Percentiles rank a stretch among this genome's conserved stretches.
phyloP scores from a whole-genome alignment of 148 eudicot genomes.

The Drosera capensis region DNA sequence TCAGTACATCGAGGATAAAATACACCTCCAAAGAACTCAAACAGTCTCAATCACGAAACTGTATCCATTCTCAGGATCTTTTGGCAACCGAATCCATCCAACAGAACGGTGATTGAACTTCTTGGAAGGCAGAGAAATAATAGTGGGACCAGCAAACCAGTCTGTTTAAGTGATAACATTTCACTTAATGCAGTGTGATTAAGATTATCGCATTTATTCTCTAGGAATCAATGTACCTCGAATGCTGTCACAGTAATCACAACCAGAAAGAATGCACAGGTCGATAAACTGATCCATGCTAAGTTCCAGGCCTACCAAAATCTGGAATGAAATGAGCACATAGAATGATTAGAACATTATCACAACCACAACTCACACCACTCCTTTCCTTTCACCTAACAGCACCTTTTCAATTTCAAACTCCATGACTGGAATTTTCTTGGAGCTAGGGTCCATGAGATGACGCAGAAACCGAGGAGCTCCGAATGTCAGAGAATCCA shows the following conservation, averaged over 20 bases:
- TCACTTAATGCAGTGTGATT: too few species aligned
- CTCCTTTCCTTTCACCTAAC: neutral
- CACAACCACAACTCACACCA: neutral
- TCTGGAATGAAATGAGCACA: constrained; percentile 25
- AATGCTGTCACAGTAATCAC: constrained; percentile 94
- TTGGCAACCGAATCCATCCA: too few species aligned
- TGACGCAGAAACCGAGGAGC: constrained; percentile 92
- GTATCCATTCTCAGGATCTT: too few species aligned
- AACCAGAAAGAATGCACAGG: constrained; percentile 93
- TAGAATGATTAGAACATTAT: neutral
- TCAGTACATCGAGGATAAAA: too few species aligned
- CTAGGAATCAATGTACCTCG: too few species aligned
- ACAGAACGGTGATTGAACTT: too few species aligned
- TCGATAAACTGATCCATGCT: constrained; percentile 98
- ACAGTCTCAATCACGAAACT: too few species aligned
- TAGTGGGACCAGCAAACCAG: too few species aligned
- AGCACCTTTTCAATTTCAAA: constrained; percentile 86
- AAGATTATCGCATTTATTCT: too few species aligned
- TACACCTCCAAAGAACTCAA: too few species aligned
- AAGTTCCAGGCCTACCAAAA: constrained; percentile 76
- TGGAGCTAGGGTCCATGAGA: constrained; percentile 96
- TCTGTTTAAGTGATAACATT: too few species aligned
- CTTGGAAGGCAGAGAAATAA: too few species aligned
- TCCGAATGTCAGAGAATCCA: constrained; percentile 97
- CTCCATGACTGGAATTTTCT: constrained; percentile 93